phyloP scores from a whole-genome alignment of 1,284 basidiomycete genomes.

The Ustanciosporium gigantosporum region DNA sequence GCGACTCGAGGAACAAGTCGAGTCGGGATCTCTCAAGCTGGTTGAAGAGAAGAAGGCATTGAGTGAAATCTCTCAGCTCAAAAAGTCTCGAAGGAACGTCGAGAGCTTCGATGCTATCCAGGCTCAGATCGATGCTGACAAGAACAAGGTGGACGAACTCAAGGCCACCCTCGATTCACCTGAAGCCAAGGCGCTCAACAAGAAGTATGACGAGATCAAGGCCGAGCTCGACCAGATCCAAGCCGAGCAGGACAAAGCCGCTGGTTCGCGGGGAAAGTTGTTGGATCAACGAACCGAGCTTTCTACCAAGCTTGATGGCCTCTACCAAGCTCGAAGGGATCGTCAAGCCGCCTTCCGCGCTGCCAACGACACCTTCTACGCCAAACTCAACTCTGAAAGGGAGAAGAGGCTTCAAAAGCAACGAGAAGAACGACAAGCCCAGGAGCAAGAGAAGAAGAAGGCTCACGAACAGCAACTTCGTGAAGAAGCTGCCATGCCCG shows the following conservation, averaged over 20 bases:
- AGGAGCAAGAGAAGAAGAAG: conserved; percentile 80
- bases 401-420: conserved; percentile 73
- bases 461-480: conserved; percentile 79
- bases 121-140: conserved; percentile 79
- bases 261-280: conserved; percentile 79
- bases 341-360: conserved; percentile 52
- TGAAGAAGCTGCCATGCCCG: conserved; percentile 88
- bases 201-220: conserved; percentile 81
- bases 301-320: conserved; percentile 66
- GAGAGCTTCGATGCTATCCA: conserved; percentile 65
- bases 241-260: conserved; percentile 82
- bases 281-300: conserved; percentile 83
- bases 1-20: conserved; percentile 78
- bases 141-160: conserved; percentile 75
- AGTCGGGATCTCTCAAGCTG: conserved; percentile 87
- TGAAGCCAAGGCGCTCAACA: conserved; percentile 78
- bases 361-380: conserved; percentile 55
- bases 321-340: conserved; percentile 80
- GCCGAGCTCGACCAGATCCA: conserved; percentile 83
- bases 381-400: conserved; percentile 52
- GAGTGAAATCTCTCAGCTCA: conserved; percentile 76
- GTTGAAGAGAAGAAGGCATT: conserved; percentile 95
- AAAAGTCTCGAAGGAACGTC: conserved; percentile 56
- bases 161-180: conserved; percentile 87
- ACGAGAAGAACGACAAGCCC: conserved; percentile 78